These are phyloP conservation scores for Kodamaea nitidulidarum DNA, from an alignment of 805 yeast genomes.

Conservation along the genomic window DNA sequence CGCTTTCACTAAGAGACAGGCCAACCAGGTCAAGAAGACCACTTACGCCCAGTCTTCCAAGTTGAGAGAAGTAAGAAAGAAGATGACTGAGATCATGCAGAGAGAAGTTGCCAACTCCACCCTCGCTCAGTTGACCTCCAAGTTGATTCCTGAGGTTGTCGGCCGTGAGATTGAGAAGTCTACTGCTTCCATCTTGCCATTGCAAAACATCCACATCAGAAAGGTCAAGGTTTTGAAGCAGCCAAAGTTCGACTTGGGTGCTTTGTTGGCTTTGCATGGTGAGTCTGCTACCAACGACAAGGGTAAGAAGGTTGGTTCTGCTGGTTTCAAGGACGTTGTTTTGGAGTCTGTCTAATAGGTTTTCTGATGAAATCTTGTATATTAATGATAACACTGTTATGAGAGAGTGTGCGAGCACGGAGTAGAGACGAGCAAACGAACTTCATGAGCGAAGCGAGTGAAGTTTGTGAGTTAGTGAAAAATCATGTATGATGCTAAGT, in stretches of 20 bases:
- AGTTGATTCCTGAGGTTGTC: conserved; percentile 97
- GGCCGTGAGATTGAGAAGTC: conserved; percentile 98
- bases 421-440: too few species aligned
- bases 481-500: too few species aligned
- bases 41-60: conserved; percentile 97
- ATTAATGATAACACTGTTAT: conserved; percentile 7
- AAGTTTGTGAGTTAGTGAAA: too few species aligned
- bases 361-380: conserved; percentile 4
- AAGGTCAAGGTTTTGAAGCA: conserved; percentile 97
- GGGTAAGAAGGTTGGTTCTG: conserved; percentile 89
- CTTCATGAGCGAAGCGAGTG: too few species aligned
- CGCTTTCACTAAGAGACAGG: conserved; percentile 97
- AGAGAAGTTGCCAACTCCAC: conserved; percentile 95
- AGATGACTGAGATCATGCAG: conserved; percentile 92
- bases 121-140: conserved; percentile 92
- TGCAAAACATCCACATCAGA: conserved; percentile 98
- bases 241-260: conserved; percentile 98
- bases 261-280: conserved; percentile 96
- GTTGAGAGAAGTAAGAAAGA: conserved; percentile 95
- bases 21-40: conserved; percentile 96
- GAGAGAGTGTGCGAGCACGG: neutral
- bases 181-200: conserved; percentile 91
- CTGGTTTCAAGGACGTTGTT: conserved; percentile 95
- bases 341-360: conserved; percentile 81
- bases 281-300: conserved; percentile 87